phyloP scores from a whole-genome alignment of 148 eudicot genomes.

The Suaeda aralocaspica region DNA sequence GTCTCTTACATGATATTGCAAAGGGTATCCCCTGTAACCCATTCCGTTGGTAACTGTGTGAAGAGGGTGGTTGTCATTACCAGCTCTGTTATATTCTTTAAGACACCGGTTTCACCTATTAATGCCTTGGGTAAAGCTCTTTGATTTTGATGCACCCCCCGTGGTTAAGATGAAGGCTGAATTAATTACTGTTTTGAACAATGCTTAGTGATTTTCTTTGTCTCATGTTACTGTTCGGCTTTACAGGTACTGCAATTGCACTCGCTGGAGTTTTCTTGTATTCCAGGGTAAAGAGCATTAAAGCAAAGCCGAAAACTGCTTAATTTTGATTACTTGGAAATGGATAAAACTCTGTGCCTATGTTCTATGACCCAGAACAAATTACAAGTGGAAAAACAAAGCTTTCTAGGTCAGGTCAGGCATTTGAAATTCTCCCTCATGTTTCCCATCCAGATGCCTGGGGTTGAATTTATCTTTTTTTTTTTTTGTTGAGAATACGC shows the following conservation, averaged over 20 bases:
- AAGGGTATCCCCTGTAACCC: slow-evolving; percentile 93
- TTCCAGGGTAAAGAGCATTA: slow-evolving; percentile 68
- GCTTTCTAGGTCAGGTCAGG: slow-evolving; percentile 20
- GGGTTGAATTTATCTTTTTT: neutral
- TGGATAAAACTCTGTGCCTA: neutral
- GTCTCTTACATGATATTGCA: slow-evolving; percentile 92
- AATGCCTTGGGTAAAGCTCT: slow-evolving; percentile 63
- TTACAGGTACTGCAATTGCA: slow-evolving; percentile 81
- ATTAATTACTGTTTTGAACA: neutral
- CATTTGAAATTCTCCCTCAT: slow-evolving; percentile 4
- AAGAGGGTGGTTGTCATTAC: slow-evolving; percentile 94
- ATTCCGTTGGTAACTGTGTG: slow-evolving; percentile 87
- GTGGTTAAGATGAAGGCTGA: neutral
- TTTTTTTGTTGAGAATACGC: slow-evolving; percentile 14
- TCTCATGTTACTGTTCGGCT: neutral
- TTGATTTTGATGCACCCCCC: neutral
- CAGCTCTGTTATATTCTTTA: slow-evolving; percentile 85
- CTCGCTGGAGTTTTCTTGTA: slow-evolving; percentile 94
- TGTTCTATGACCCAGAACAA: slow-evolving; percentile 12
- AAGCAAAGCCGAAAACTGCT: slow-evolving; percentile 65
- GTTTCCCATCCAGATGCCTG: slow-evolving; percentile 12
- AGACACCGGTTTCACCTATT: slow-evolving; percentile 62
- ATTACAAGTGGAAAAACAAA: neutral
- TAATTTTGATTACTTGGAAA: slow-evolving; percentile 22
- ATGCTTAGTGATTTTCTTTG: neutral